These are phyloP conservation scores for Hebeloma cylindrosporum DNA, from an alignment of 768 basidiomycete genomes.

Conservation along the genomic window DNA sequence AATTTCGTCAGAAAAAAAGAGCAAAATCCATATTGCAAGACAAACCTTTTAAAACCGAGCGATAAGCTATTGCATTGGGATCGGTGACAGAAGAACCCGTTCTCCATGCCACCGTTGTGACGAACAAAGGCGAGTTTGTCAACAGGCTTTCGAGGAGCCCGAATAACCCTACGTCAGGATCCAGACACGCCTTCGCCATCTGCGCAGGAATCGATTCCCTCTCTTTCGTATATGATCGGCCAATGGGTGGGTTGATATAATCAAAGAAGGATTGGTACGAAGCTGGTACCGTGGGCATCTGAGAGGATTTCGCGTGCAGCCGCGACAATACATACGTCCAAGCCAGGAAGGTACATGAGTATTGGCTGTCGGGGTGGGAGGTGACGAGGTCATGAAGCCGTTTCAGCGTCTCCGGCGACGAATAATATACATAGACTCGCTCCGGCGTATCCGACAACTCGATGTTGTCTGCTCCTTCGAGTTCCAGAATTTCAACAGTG, in stretches of 20 bases:
- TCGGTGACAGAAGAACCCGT: constrained; percentile 68
- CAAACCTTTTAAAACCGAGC: constrained; percentile 83
- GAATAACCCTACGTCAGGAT: constrained; percentile 61
- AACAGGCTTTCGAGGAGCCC: constrained; percentile 54
- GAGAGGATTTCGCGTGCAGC: constrained; percentile 45
- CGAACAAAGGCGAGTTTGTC: constrained; percentile 73
- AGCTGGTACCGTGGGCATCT: constrained; percentile 51
- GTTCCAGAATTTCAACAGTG: constrained; percentile 75
- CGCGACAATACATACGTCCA: constrained; percentile 85
- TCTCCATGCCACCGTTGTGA: constrained; percentile 69
- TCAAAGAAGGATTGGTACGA: constrained; percentile 58
- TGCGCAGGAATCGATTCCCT: constrained; percentile 52
- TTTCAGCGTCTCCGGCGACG: constrained; percentile 62
- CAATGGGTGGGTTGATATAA: constrained; percentile 42
- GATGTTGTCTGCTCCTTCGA: constrained; percentile 60
- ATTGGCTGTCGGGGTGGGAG: constrained; percentile 59
- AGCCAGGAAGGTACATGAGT: constrained; percentile 69
- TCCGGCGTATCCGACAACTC: constrained; percentile 52
- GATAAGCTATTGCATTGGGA: constrained; percentile 75
- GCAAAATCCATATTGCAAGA: neutral
- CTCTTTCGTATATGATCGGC: constrained; percentile 52
- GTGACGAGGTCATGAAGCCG: constrained; percentile 68
- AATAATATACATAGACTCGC: constrained; percentile 52
- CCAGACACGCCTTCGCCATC: constrained; percentile 61
- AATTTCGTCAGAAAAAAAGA: constrained; percentile 3